These are phyloP conservation scores for Diaporthe amygdali DNA, from an alignment of 2,329 filamentous ascomycete species.

Conservation along the genomic window DNA sequence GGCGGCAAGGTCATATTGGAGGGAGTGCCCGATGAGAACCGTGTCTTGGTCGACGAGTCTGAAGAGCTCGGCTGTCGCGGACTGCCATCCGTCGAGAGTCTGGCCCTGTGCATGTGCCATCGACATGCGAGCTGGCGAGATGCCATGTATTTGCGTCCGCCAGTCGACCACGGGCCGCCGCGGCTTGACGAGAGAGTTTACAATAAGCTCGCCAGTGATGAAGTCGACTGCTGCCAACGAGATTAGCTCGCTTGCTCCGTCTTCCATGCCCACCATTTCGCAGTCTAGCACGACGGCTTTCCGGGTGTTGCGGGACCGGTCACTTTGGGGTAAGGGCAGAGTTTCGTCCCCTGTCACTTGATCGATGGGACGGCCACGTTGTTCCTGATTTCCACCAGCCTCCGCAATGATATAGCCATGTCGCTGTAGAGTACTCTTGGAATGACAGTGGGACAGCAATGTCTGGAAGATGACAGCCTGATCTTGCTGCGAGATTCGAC, in stretches of 20 bases:
- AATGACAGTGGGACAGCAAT: not conserved
- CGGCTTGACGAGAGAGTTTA: not conserved
- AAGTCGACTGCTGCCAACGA: not conserved
- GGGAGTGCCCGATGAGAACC: not conserved
- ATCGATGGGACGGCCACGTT: no score
- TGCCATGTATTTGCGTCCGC: constrained; percentile 1
- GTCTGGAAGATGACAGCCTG: not conserved
- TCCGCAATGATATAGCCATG: not conserved
- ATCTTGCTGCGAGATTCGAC: not conserved
- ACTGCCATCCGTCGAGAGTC: not conserved
- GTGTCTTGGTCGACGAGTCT: not conserved
- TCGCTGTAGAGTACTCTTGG: not conserved
- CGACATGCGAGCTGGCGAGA: not conserved
- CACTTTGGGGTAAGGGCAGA: not conserved
- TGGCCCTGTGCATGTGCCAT: not conserved
- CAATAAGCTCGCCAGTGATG: not conserved
- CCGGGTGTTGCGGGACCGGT: not conserved
- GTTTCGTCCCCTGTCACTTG: not conserved
- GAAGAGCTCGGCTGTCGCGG: not conserved
- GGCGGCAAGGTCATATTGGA: not conserved
- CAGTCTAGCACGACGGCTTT: constrained; percentile 3
- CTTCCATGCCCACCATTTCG: constrained; percentile 2
- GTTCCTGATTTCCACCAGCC: not conserved
- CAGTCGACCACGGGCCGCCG: not conserved
- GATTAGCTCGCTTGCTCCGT: not conserved